These are phyloP conservation scores for Pseudogymnoascus sp. DNA, from an alignment of 2,329 filamentous ascomycete species.

Conservation along the genomic window DNA sequence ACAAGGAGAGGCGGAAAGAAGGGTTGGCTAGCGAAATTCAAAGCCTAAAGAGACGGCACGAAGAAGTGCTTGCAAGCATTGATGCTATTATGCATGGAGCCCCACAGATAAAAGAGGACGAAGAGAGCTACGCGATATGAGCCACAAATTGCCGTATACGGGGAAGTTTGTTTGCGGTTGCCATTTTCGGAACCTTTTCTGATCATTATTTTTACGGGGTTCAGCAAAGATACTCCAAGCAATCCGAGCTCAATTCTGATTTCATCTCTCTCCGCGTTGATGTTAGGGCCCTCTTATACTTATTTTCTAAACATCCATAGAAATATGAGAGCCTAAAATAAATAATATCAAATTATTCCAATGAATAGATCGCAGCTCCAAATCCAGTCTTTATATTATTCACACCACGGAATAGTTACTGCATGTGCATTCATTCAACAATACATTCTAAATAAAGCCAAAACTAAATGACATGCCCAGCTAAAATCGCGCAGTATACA, in stretches of 20 bases:
- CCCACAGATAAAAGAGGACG: neutral
- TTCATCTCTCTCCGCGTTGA: neutral
- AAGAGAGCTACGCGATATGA: neutral
- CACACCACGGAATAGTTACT: neutral
- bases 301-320: no score
- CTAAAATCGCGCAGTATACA: neutral
- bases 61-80: neutral
- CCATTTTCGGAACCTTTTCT: neutral
- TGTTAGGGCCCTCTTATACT: neutral
- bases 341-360: neutral
- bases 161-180: neutral
- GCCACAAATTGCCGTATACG: neutral
- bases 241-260: neutral
- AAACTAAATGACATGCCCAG: neutral
- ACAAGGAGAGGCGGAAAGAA: no score
- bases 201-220: neutral
- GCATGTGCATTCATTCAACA: neutral
- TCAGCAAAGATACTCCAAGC: neutral
- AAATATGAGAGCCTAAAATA: neutral
- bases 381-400: neutral
- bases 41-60: no score
- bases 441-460: conserved; percentile 6
- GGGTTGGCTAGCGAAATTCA: no score
- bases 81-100: neutral
- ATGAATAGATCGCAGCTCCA: neutral